These are phyloP conservation scores for Fusarium odoratissimum DNA, from an alignment of 2,329 filamentous ascomycete species.

Conservation along the genomic window DNA sequence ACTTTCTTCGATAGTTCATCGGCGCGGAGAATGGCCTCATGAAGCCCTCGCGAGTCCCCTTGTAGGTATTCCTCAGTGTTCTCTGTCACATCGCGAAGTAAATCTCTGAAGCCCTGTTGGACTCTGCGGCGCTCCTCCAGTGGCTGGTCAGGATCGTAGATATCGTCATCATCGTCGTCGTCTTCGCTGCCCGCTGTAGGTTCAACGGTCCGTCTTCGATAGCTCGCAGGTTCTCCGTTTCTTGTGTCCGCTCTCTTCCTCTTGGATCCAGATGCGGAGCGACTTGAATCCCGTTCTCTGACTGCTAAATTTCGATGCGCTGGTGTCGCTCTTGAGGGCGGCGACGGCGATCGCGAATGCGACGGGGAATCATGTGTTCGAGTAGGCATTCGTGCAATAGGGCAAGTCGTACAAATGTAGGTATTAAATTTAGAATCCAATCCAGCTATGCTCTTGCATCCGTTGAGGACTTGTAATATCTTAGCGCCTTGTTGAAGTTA, in stretches of 20 bases:
- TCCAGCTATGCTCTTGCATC: background rate
- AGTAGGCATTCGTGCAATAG: slow-evolving; percentile 43
- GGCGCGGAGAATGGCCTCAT: slow-evolving; percentile 73
- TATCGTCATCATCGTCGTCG: slow-evolving; percentile 48
- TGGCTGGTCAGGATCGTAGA: slow-evolving; percentile 87
- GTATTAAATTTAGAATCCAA: background rate
- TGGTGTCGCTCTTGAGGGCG: slow-evolving; percentile 31
- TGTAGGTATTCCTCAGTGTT: slow-evolving; percentile 79
- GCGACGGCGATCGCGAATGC: slow-evolving; percentile 38
- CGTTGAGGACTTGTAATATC: background rate
- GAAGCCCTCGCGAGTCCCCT: slow-evolving; percentile 72
- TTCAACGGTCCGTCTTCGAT: slow-evolving; percentile 43
- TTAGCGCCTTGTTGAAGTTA: background rate
- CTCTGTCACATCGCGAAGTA: slow-evolving; percentile 71
- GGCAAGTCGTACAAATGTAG: background rate
- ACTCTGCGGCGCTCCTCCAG: slow-evolving; percentile 77
- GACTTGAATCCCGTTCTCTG: slow-evolving; percentile 41
- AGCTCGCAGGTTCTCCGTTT: slow-evolving; percentile 36
- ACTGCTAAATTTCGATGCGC: slow-evolving; percentile 41
- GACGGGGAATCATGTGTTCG: slow-evolving; percentile 39
- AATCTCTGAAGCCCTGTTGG: slow-evolving; percentile 75
- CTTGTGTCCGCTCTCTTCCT: slow-evolving; percentile 48
- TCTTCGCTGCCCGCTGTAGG: slow-evolving; percentile 37
- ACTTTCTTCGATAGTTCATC: slow-evolving; percentile 75
- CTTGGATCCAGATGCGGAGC: slow-evolving; percentile 45